Percentiles rank a stretch among this genome's conserved stretches.
phyloP scores from a whole-genome alignment of 768 basidiomycete species.

The Cantharellus anzutake region DNA sequence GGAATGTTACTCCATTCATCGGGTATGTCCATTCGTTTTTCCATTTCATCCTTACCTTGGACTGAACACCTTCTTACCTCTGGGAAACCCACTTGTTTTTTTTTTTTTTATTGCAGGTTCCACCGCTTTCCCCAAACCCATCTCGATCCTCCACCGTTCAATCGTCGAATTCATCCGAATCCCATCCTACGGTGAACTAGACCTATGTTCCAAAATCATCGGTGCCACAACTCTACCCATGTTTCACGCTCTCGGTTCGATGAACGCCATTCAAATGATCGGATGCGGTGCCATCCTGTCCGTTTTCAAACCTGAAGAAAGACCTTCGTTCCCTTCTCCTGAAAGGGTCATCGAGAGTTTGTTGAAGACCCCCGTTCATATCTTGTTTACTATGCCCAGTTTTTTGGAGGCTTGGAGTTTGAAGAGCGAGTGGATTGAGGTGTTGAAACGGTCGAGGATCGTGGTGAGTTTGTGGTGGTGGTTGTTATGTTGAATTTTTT shows the following conservation, averaged over 20 bases:
- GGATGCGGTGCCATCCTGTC: background rate
- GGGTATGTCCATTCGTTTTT: conserved; percentile 7
- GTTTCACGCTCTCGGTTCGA: conserved; percentile 6
- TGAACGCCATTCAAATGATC: background rate
- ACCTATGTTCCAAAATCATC: background rate
- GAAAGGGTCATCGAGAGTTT: conserved; percentile 7
- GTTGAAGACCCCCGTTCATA: background rate
- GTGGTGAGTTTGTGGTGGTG: conserved; percentile 5
- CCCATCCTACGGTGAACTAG: conserved; percentile 6
- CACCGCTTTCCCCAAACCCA: conserved; percentile 10
- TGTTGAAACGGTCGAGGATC: conserved; percentile 2
- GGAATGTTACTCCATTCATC: conserved; percentile 15
- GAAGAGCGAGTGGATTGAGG: conserved; percentile 1
- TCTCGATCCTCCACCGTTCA: conserved; percentile 1
- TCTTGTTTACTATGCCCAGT: conserved; percentile 7
- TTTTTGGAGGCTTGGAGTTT: conserved; percentile 10
- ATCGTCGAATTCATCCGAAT: conserved; percentile 1
- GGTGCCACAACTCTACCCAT: background rate
- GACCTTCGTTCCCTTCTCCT: conserved; percentile 6
- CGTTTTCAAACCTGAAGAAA: conserved; percentile 6
- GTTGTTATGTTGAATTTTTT: background rate
- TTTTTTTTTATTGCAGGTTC: conserved; percentile 3
- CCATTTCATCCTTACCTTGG: background rate
- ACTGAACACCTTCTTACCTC: background rate
- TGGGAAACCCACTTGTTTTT: background rate